A percentile compares a stretch with the other conserved stretches of the same genome.
phyloP scores from a whole-genome alignment of 257 asterid genomes.

The Osmanthus fragrans region DNA sequence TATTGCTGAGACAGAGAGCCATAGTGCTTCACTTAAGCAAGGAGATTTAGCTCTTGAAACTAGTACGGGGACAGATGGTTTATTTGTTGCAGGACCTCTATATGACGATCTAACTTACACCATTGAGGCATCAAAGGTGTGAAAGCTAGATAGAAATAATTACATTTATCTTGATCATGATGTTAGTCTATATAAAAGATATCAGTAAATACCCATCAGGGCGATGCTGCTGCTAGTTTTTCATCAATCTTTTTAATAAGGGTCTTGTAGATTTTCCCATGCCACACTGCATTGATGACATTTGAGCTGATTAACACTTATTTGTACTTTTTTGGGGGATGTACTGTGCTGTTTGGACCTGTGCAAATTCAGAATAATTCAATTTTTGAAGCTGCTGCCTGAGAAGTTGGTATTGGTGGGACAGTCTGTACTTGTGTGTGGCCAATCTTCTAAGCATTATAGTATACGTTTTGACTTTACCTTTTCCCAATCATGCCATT shows the following conservation, averaged over 20 bases:
- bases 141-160: constrained; percentile 25
- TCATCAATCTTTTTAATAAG: not conserved
- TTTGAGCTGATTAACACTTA: not conserved
- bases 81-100: constrained; percentile 84
- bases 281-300: not conserved
- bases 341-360: not conserved
- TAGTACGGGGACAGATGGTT: constrained; percentile 68
- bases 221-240: not conserved
- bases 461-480: not conserved
- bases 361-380: constrained; percentile 1
- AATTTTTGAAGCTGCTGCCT: not conserved
- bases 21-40: constrained; percentile 57
- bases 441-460: not conserved
- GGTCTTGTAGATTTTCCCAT: not conserved
- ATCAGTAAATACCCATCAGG: constrained; percentile 8
- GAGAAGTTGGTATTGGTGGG: constrained; percentile 10
- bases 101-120: constrained; percentile 80
- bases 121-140: constrained; percentile 86
- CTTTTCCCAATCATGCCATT: not conserved
- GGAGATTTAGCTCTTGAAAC: constrained; percentile 74
- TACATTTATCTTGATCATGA: constrained; percentile 8
- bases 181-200: too few relatives aligned
- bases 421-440: not conserved
- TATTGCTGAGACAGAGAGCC: constrained; percentile 67
- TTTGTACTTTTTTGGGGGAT: not conserved